Evolutionary conservation across 2,329 filamentous ascomycete genomes (phyloP), one percentile per base, ranked within the genome.

Genomic region (Shiraia sp.): DNA sequence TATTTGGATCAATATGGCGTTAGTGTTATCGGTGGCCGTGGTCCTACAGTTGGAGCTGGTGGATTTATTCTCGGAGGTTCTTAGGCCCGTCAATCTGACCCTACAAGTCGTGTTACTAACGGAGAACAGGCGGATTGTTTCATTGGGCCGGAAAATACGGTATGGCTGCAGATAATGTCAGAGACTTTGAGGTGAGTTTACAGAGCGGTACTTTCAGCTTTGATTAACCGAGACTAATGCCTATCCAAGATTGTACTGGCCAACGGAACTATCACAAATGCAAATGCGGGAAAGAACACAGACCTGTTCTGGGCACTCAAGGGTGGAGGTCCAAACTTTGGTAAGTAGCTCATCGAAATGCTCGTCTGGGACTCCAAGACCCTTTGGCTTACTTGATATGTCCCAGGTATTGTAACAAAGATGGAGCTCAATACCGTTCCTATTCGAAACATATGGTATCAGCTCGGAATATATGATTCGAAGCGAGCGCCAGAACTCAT

Each of bases 271-370:
- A 46, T 72, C 23, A 54, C 67, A 15, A 48, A 71, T 24, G 70
- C 60, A 27, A 72, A 65, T 31, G 44, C 51, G 1, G 38, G 49
- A 45, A 48, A 51, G 46, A 45, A 59, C 38, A 30, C 49, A 6
- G 68, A 72, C 37, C 58, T 73, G 1, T 72, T 61, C 51, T 53
- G 54, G 40, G 68, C 69, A n/a, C 48, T 72, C 37, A 71, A 70
- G 40, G 70, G 69, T 2, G 70, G 69, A 13, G 65, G 61, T 40
- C 67, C 62, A 41, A 71, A 72, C 52, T 72, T 71, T 38, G 70
- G 69, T 24, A 25, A 9, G 32, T n/a, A n/a, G n/a, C n/a, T n/a
- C n/a, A n/a, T n/a, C n/a, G n/a, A n/a, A n/a, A n/a, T n/a, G n/a
- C n/a, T n/a, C n/a, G n/a, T n/a, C n/a, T n/a, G n/a, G n/a, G n/a